A percentile compares a stretch with the other conserved stretches of the same genome.
Evolutionary conservation across 176 grass and related monocot species (phyloP).

Genomic region (Phoenix dactylifera): DNA sequence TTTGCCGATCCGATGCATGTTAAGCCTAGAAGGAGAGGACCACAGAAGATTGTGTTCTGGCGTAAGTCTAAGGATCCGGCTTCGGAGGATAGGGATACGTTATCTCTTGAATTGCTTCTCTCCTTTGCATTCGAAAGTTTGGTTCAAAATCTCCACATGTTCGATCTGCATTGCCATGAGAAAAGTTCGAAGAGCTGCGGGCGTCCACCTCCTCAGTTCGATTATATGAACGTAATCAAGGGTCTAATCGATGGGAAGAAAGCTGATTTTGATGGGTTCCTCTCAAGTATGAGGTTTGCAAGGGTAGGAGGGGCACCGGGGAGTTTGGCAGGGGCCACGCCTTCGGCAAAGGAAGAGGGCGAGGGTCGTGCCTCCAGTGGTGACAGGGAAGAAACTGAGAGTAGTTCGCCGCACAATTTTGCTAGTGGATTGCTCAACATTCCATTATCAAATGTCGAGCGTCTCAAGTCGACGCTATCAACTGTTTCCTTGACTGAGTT

Average conservation of each 20-base stretch:
- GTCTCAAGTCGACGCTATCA: constrained; percentile 65
- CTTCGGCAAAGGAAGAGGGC: constrained; percentile 29
- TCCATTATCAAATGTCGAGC: constrained; percentile 81
- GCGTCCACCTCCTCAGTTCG: constrained; percentile 11
- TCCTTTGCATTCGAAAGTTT: constrained; percentile 68
- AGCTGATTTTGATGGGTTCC: constrained; percentile 74
- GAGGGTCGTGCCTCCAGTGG: neutral
- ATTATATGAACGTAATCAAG: constrained; percentile 39
- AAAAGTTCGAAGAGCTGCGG: constrained; percentile 23
- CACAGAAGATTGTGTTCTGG: constrained; percentile 14
- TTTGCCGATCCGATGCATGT: neutral
- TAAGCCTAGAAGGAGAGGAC: constrained; percentile 1
- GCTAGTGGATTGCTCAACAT: constrained; percentile 53
- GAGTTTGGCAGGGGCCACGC: constrained; percentile 19
- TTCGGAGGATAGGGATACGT: constrained; percentile 12
- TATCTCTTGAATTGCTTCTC: constrained; percentile 52
- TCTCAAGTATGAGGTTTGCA: constrained; percentile 67
- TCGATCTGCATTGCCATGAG: constrained; percentile 34
- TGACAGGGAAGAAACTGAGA: constrained; percentile 25
- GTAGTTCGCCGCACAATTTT: constrained; percentile 35
- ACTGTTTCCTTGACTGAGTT: constrained; percentile 60
- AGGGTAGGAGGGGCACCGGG: constrained; percentile 40
- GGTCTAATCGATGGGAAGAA: constrained; percentile 57
- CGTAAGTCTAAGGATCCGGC: constrained; percentile 8
- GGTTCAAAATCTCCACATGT: constrained; percentile 43